A percentile compares a stretch with the other conserved stretches of the same genome.
phyloP scores from a whole-genome alignment of 352 stramenopile species.

The Phytopythium chamaehyphon region DNA sequence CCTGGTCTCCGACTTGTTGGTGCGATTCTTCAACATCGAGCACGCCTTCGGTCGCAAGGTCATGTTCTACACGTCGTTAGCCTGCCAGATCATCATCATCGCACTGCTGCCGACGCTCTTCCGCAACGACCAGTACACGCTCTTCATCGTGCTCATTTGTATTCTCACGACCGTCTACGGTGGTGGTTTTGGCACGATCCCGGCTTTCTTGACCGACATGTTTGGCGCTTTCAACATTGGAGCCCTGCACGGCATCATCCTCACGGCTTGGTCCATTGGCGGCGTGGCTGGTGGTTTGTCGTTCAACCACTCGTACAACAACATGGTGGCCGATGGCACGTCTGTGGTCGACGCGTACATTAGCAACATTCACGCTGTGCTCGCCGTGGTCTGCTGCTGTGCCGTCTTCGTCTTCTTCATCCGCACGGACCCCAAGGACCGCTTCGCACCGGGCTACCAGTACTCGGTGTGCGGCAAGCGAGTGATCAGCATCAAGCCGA shows the following conservation, averaged over 20 bases:
- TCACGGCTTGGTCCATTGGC: slow-evolving; percentile 78
- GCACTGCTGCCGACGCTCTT: slow-evolving; percentile 55
- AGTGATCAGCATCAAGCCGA: slow-evolving; percentile 58
- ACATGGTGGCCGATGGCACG: slow-evolving; percentile 26
- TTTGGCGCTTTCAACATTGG: slow-evolving; percentile 85
- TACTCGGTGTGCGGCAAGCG: slow-evolving; percentile 53
- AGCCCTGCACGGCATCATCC: slow-evolving; percentile 72
- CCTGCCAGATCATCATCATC: slow-evolving; percentile 57
- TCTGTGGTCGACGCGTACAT: slow-evolving; percentile 55
- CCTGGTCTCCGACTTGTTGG: slow-evolving; percentile 30
- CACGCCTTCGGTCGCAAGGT: slow-evolving; percentile 39
- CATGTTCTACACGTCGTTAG: slow-evolving; percentile 59
- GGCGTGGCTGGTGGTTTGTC: slow-evolving; percentile 67
- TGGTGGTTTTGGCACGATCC: slow-evolving; percentile 78
- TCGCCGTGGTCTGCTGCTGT: slow-evolving; percentile 44
- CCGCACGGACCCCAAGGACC: slow-evolving; percentile 57
- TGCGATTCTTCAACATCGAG: slow-evolving; percentile 34
- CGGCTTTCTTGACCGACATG: slow-evolving; percentile 79
- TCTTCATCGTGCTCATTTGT: slow-evolving; percentile 60
- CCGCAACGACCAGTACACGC: slow-evolving; percentile 44
- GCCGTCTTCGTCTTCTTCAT: slow-evolving; percentile 53
- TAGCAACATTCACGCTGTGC: slow-evolving; percentile 60
- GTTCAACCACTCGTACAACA: slow-evolving; percentile 57
- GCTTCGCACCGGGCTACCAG: slow-evolving; percentile 61
- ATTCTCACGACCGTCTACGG: slow-evolving; percentile 72